These are phyloP conservation scores for Eimeria acervulina DNA, from an alignment of 169 alveolate genomes.

Conservation along the genomic window DNA sequence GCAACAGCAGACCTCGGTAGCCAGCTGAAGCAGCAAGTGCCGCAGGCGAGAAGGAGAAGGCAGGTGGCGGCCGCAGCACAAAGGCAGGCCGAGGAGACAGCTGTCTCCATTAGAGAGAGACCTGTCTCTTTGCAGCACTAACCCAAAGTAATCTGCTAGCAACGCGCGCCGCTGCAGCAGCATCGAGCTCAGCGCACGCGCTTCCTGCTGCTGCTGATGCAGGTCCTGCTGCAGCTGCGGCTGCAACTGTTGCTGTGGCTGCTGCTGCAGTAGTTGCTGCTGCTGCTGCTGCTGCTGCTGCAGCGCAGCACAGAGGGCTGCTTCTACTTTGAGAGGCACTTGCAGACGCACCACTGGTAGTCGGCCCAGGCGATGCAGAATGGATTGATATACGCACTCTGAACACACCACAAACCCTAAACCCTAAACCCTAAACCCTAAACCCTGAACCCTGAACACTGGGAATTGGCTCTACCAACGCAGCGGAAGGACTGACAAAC, in stretches of 20 bases:
- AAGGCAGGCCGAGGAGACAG: too few relatives aligned
- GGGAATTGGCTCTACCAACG: neutral
- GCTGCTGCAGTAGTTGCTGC: too few relatives aligned
- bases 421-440: conserved; percentile 1
- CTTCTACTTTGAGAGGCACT: too few relatives aligned
- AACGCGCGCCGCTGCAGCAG: conserved; percentile 2
- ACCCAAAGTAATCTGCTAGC: conserved; percentile 1
- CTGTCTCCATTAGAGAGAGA: too few relatives aligned
- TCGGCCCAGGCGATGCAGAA: neutral
- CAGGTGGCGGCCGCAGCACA: conserved; percentile 20
- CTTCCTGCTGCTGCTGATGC: too few relatives aligned
- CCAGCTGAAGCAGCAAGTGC: conserved; percentile 46
- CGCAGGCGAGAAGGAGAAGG: conserved; percentile 14
- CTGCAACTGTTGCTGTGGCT: too few relatives aligned
- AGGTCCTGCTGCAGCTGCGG: too few relatives aligned
- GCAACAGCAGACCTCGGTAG: conserved; percentile 55
- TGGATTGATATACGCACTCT: conserved; percentile 77
- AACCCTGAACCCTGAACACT: conserved; percentile 22
- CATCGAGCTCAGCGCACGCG: neutral
- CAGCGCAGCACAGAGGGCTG: too few relatives aligned
- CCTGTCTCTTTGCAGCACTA: too few relatives aligned
- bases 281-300: too few relatives aligned
- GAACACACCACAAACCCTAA: neutral
- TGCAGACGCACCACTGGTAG: too few relatives aligned
- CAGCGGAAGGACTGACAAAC: neutral